A percentile compares a stretch with the other conserved stretches of the same genome.
Conservation (phyloP, 176 grass and related monocot species). For the Lolium perenne region DNA sequence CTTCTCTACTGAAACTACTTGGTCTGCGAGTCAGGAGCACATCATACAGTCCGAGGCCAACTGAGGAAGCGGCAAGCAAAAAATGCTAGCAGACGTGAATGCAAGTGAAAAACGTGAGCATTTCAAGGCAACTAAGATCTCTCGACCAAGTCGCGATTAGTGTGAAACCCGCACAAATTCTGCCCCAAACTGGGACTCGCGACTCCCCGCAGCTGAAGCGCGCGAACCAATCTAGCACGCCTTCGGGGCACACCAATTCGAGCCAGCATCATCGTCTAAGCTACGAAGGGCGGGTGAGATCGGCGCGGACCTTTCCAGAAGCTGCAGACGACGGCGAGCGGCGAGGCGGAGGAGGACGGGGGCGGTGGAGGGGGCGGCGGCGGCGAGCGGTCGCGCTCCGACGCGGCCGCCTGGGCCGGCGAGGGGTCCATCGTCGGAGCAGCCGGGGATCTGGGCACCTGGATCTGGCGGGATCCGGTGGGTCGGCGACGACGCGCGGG, state of each 20-base stretch:
- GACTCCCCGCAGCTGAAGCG: not conserved
- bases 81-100: not conserved
- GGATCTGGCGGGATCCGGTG: slow-evolving; percentile 53
- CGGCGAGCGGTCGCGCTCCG: slow-evolving; percentile 74
- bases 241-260: slow-evolving; percentile 2
- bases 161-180: not conserved
- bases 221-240: not conserved
- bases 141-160: not conserved
- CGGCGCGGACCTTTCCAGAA: slow-evolving; percentile 88
- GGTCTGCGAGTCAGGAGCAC: not conserved
- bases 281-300: not conserved
- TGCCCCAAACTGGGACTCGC: not conserved
- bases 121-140: slow-evolving; percentile 10
- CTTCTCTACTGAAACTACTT: not conserved
- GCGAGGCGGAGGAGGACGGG: slow-evolving; percentile 56
- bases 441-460: slow-evolving; percentile 35
- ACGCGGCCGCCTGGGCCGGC: slow-evolving; percentile 51
- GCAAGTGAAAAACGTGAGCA: slow-evolving; percentile 26
- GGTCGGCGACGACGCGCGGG: slow-evolving; percentile 35
- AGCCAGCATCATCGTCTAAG: not conserved
- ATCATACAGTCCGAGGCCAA: not conserved
- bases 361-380: slow-evolving; percentile 41
- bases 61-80: slow-evolving; percentile 10
- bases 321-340: slow-evolving; percentile 79
- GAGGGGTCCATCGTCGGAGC: slow-evolving; percentile 54